phyloP scores from a whole-genome alignment of 768 basidiomycete genomes.

The Boletus sensibilis region DNA sequence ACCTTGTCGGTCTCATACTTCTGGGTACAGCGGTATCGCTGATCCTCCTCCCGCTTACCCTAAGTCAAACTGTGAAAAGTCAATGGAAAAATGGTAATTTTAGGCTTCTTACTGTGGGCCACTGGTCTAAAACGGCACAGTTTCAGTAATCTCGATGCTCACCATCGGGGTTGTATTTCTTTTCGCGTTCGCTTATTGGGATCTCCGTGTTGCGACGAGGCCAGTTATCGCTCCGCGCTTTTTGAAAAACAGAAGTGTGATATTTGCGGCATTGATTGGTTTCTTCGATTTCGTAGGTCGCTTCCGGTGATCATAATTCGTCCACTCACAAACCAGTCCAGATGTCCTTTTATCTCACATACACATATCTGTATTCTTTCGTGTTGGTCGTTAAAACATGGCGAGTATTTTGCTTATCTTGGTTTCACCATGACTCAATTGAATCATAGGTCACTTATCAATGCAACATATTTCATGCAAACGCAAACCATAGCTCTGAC shows the following conservation, averaged over 20 bases:
- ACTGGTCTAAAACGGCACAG: slow-evolving; percentile 29
- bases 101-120: background rate
- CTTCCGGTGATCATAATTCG: background rate
- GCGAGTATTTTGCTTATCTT: slow-evolving; percentile 22
- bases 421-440: slow-evolving; percentile 3
- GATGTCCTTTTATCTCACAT: slow-evolving; percentile 68
- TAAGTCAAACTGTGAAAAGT: slow-evolving; percentile 39
- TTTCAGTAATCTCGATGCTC: slow-evolving; percentile 52
- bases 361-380: slow-evolving; percentile 72
- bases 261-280: slow-evolving; percentile 59
- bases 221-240: slow-evolving; percentile 66
- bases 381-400: slow-evolving; percentile 52
- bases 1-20: slow-evolving; percentile 50
- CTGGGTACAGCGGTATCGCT: slow-evolving; percentile 50
- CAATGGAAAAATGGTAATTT: slow-evolving; percentile 46
- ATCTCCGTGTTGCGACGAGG: slow-evolving; percentile 47
- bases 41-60: slow-evolving; percentile 55
- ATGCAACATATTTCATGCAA: slow-evolving; percentile 64
- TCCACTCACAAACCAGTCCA: slow-evolving; percentile 19
- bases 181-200: slow-evolving; percentile 45
- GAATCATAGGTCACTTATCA: slow-evolving; percentile 45
- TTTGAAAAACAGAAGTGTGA: slow-evolving; percentile 54
- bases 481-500: slow-evolving; percentile 61
- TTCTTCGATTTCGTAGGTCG: slow-evolving; percentile 56
- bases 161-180: slow-evolving; percentile 45